These are phyloP conservation scores for Brassica rapa DNA, from an alignment of 345 rosid genomes.

Conservation along the genomic window DNA sequence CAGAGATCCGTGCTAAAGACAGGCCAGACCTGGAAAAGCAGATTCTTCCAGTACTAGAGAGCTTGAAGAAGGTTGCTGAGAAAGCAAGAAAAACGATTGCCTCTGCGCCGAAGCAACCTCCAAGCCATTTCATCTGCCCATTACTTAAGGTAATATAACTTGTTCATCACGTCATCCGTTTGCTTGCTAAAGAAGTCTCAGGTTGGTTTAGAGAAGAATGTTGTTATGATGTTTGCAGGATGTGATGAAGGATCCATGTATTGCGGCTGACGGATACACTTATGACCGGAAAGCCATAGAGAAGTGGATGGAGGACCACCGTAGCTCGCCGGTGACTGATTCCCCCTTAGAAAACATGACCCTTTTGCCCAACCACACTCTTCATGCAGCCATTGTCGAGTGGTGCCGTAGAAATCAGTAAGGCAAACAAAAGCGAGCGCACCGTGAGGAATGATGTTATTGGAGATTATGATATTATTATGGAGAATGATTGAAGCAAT, in stretches of 20 bases:
- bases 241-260: conserved; percentile 76
- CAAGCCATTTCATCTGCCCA: conserved; percentile 78
- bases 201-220: background rate
- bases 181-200: conserved; percentile 11
- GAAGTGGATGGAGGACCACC: conserved; percentile 65
- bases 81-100: conserved; percentile 38
- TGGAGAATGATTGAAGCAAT: background rate
- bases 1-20: conserved; percentile 74
- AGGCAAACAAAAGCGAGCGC: background rate
- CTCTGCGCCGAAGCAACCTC: conserved; percentile 38
- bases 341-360: conserved; percentile 48
- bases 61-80: conserved; percentile 57
- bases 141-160: conserved; percentile 57
- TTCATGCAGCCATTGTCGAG: conserved; percentile 62
- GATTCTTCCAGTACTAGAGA: conserved; percentile 70
- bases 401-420: conserved; percentile 57
- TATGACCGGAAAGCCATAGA: conserved; percentile 75
- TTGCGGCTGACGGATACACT: conserved; percentile 87
- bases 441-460: conserved; percentile 3
- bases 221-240: conserved; percentile 48
- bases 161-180: conserved; percentile 11
- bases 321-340: conserved; percentile 70
- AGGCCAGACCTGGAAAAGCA: conserved; percentile 52
- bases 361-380: conserved; percentile 68
- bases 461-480: background rate